Conservation (phyloP, 169 alveolate genomes). For the Eimeria sp. region DNA sequence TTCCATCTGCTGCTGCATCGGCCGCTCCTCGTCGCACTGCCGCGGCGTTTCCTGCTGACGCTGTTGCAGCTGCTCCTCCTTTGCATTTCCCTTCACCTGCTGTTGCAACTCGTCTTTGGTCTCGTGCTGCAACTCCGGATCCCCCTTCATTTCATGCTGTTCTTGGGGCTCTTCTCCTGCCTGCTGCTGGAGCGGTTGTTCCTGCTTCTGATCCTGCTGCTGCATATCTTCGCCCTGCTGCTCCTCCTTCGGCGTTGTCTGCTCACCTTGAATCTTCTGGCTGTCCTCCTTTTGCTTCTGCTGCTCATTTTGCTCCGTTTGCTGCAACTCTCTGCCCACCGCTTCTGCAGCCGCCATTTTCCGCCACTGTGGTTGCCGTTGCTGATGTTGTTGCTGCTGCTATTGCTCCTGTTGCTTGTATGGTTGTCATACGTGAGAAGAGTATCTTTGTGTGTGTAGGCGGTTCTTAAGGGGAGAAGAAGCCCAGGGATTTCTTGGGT, state of each 20-base stretch:
- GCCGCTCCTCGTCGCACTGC: background rate
- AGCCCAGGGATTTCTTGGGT: background rate
- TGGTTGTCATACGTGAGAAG: background rate
- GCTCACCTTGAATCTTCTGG: background rate
- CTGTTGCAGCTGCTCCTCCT: background rate
- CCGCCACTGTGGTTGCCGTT: background rate
- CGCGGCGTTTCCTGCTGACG: background rate
- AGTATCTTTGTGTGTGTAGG: background rate
- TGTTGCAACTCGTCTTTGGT: background rate
- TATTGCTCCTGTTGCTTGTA: background rate
- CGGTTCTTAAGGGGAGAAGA: background rate
- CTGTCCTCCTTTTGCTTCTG: background rate
- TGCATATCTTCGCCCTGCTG: background rate
- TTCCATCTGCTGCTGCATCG: background rate
- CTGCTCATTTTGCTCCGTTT: background rate
- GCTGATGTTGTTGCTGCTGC: background rate
- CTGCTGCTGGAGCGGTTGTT: background rate
- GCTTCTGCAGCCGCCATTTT: conserved; percentile 16
- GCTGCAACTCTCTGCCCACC: background rate
- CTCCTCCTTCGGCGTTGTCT: background rate
- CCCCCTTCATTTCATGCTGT: background rate
- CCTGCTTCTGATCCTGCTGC: background rate
- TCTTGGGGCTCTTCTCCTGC: background rate
- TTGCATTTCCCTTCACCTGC: background rate
- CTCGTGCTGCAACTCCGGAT: background rate